phyloP scores from a whole-genome alignment of 192 early-diverging fungal species.

The Coemansia sp. region DNA sequence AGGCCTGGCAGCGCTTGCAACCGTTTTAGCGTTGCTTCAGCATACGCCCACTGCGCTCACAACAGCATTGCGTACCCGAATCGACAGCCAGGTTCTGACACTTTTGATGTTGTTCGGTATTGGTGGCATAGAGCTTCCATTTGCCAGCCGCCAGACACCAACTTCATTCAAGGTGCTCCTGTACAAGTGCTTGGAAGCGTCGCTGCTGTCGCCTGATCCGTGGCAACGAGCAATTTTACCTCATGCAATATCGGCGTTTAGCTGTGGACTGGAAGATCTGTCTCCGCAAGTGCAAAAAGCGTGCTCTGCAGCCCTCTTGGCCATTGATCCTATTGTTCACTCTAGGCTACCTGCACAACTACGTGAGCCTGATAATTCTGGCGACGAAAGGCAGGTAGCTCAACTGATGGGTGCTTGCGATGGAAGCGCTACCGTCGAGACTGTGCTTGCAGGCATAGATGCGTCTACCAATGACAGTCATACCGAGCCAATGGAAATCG shows the following conservation, averaged over 20 bases:
- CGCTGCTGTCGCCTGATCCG: constrained; percentile 44
- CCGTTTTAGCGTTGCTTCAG: constrained; percentile 19
- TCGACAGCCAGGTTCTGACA: constrained; percentile 38
- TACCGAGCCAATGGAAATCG: not conserved
- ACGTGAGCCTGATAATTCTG: constrained; percentile 31
- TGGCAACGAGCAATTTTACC: constrained; percentile 48
- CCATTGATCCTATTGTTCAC: constrained; percentile 42
- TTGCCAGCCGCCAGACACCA: constrained; percentile 27
- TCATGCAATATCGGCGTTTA: constrained; percentile 36
- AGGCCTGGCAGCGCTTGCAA: constrained; percentile 14
- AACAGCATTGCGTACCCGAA: constrained; percentile 23
- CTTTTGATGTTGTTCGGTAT: constrained; percentile 35
- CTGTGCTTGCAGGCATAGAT: constrained; percentile 19
- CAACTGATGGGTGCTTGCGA: constrained; percentile 10
- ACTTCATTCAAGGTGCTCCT: constrained; percentile 19
- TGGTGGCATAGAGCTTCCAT: constrained; percentile 21
- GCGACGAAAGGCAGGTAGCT: constrained; percentile 12
- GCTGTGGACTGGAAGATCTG: constrained; percentile 20
- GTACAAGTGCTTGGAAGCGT: constrained; percentile 36
- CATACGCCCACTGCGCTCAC: constrained; percentile 29
- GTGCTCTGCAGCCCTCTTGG: constrained; percentile 17
- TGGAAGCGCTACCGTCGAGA: constrained; percentile 9
- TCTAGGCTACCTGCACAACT: constrained; percentile 46
- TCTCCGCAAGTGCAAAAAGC: constrained; percentile 21
- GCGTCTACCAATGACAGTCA: not conserved